phyloP scores from a whole-genome alignment of 176 grass and related monocot genomes.

The Aegilops speltoides region DNA sequence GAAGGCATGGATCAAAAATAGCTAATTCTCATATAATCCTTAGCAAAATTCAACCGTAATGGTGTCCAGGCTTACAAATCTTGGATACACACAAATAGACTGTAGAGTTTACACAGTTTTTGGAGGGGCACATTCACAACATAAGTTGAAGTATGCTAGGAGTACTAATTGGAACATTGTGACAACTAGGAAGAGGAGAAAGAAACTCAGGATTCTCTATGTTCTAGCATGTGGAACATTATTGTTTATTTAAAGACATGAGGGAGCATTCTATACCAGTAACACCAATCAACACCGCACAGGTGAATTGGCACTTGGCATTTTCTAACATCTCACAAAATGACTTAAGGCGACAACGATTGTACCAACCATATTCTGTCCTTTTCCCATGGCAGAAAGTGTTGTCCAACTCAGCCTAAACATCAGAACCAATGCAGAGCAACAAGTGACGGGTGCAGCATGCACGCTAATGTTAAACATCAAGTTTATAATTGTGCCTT shows the following conservation, averaged over 20 bases:
- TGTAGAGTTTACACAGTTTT: neutral
- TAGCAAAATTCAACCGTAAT: neutral
- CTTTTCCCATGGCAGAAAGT: too few species aligned
- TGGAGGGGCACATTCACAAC: too few species aligned
- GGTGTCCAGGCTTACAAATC: neutral
- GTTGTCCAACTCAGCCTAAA: too few species aligned
- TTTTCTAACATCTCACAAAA: conserved; percentile 36
- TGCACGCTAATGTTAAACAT: too few species aligned
- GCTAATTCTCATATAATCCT: too few species aligned
- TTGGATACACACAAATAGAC: neutral
- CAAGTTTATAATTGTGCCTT: too few species aligned
- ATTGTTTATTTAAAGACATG: conserved; percentile 25
- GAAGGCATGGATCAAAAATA: too few species aligned
- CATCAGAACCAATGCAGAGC: too few species aligned
- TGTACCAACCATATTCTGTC: conserved; percentile 4
- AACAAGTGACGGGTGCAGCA: too few species aligned
- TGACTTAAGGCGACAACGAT: conserved; percentile 30
- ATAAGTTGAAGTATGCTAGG: neutral
- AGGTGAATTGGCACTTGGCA: conserved; percentile 37
- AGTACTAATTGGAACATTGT: neutral
- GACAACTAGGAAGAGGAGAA: neutral
- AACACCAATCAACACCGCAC: conserved; percentile 19
- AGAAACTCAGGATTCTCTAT: neutral
- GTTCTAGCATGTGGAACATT: neutral
- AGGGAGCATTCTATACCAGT: conserved; percentile 12